Conservation (phyloP, 768 basidiomycete species). For the Gyrodon lividus region DNA sequence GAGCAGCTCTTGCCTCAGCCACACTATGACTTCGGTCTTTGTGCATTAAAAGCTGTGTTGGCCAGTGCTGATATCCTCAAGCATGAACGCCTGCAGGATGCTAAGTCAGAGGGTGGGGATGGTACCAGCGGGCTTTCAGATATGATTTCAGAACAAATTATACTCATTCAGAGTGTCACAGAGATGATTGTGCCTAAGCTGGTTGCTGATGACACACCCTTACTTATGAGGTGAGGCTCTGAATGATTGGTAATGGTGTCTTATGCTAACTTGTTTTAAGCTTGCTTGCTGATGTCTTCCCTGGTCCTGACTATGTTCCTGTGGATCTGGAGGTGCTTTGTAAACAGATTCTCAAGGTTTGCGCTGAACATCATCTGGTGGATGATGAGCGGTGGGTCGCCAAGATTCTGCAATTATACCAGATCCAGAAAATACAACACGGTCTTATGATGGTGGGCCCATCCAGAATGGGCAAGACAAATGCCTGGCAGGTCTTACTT, state of each 20-base stretch:
- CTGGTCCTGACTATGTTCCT: slow-evolving; percentile 87
- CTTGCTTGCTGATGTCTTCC: slow-evolving; percentile 95
- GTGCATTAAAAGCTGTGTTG: slow-evolving; percentile 94
- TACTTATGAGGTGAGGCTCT: slow-evolving; percentile 75
- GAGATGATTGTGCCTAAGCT: slow-evolving; percentile 99
- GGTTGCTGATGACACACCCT: slow-evolving; percentile 94
- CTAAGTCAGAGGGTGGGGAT: slow-evolving; percentile 40
- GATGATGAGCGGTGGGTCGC: slow-evolving; percentile 87
- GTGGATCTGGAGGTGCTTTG: slow-evolving; percentile 85
- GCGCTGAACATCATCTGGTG: slow-evolving; percentile 81
- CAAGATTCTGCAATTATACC: slow-evolving; percentile 97
- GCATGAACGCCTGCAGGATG: slow-evolving; percentile 72
- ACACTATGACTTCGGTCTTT: slow-evolving; percentile 98
- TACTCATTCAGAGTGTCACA: slow-evolving; percentile 96
- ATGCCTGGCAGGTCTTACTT: slow-evolving; percentile 94
- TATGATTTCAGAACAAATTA: slow-evolving; percentile 84
- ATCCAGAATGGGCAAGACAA: slow-evolving; percentile 94
- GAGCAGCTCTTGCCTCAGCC: slow-evolving; percentile 97
- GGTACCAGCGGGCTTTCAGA: slow-evolving; percentile 62
- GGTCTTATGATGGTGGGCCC: slow-evolving; percentile 99
- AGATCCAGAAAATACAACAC: slow-evolving; percentile 99
- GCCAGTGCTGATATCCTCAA: slow-evolving; percentile 98
- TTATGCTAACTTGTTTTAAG: slow-evolving; percentile 40
- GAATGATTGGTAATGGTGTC: not conserved
- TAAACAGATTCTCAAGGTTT: slow-evolving; percentile 84